Conservation (phyloP, 768 basidiomycete genomes). For the Calocybe indica region DNA sequence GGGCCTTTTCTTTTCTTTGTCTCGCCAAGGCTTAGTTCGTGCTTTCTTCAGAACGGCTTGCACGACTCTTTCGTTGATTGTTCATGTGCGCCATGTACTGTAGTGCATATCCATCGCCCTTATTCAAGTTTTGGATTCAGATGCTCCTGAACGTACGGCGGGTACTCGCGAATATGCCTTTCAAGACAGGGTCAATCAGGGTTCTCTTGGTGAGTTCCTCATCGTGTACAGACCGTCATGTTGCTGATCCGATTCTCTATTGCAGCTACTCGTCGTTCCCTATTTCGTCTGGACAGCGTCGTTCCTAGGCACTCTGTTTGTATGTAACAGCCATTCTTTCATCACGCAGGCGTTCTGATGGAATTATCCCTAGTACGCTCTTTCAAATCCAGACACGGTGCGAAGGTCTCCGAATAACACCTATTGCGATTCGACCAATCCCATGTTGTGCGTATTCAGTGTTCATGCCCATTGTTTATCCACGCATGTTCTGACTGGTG, state of each 20-base stretch:
- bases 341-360: background rate
- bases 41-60: conserved; percentile 16
- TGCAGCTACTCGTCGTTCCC: conserved; percentile 19
- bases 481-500: background rate
- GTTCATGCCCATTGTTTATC: background rate
- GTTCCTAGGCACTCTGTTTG: conserved; percentile 17
- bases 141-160: conserved; percentile 21
- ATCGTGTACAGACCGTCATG: background rate
- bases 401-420: conserved; percentile 20
- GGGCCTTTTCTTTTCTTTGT: background rate
- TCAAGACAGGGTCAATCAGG: conserved; percentile 11
- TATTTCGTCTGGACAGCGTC: conserved; percentile 19
- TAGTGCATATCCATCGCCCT: no score
- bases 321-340: conserved; percentile 4
- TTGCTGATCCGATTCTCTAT: background rate
- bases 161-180: conserved; percentile 11
- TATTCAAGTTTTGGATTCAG: no score
- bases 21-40: background rate
- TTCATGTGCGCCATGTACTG: conserved; percentile 22
- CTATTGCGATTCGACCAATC: conserved; percentile 21
- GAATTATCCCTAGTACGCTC: conserved; percentile 15
- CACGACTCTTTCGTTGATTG: conserved; percentile 21
- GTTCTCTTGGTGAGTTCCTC: conserved; percentile 14
- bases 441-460: conserved; percentile 10
- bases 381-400: conserved; percentile 14